Conservation (phyloP, 2,329 filamentous ascomycete genomes). For the Verticillium albo-atrum region DNA sequence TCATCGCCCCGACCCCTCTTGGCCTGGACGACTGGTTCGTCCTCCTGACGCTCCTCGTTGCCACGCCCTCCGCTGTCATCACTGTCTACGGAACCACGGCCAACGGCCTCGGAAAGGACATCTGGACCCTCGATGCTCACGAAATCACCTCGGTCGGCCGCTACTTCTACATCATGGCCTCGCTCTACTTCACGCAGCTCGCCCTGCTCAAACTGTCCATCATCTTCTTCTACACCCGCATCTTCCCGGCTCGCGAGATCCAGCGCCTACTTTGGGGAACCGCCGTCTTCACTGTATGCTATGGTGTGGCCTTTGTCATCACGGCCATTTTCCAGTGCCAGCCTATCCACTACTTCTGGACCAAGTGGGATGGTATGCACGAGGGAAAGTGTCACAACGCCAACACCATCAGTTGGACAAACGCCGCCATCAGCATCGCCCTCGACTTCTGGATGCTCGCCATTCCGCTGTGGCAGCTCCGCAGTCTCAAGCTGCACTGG, state of each 20-base stretch:
- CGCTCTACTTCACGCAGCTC: constrained; percentile 38
- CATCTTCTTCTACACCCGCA: constrained; percentile 45
- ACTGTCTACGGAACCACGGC: constrained; percentile 19
- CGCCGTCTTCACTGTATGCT: constrained; percentile 26
- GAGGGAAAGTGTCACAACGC: constrained; percentile 39
- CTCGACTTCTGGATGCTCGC: constrained; percentile 43
- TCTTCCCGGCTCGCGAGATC: constrained; percentile 35
- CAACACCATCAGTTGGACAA: constrained; percentile 40
- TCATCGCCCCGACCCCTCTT: constrained; percentile 23
- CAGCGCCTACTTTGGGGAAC: constrained; percentile 31
- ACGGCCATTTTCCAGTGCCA: constrained; percentile 39
- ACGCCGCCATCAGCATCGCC: constrained; percentile 41
- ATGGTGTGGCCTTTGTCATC: constrained; percentile 32
- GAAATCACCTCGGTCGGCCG: constrained; percentile 34
- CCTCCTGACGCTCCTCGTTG: constrained; percentile 18
- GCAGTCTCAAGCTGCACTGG: constrained; percentile 30
- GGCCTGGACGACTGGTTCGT: constrained; percentile 31
- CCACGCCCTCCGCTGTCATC: constrained; percentile 23
- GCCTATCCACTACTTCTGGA: constrained; percentile 46
- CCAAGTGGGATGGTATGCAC: constrained; percentile 41
- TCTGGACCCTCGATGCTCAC: constrained; percentile 36
- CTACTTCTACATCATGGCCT: constrained; percentile 31
- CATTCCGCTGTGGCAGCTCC: constrained; percentile 37
- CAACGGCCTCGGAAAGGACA: constrained; percentile 37
- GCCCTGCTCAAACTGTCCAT: constrained; percentile 41